Conservation (phyloP, 2,329 filamentous ascomycete species). For the Sporothrix sp. region DNA sequence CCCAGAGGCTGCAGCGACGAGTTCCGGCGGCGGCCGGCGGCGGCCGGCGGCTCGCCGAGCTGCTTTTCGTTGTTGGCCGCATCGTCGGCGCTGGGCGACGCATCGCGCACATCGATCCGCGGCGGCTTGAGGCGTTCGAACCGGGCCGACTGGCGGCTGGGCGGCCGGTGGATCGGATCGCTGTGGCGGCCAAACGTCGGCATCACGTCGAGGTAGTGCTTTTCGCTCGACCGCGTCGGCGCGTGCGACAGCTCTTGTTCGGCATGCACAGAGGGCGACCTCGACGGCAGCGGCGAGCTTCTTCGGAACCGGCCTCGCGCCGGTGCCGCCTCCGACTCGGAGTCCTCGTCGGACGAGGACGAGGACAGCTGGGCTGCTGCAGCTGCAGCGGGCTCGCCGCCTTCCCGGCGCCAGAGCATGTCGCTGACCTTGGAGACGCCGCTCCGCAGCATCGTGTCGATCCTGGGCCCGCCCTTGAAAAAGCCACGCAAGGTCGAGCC, state of each 20-base stretch:
- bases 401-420: slow-evolving; percentile 47
- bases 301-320: slow-evolving; percentile 26
- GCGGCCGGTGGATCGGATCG: slow-evolving; percentile 17
- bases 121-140: slow-evolving; percentile 42
- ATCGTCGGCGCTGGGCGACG: slow-evolving; percentile 29
- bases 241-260: slow-evolving; percentile 16
- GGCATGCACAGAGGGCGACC: slow-evolving; percentile 20
- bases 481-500: slow-evolving; percentile 6
- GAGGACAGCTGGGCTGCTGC: slow-evolving; percentile 25
- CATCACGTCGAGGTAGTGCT: slow-evolving; percentile 43
- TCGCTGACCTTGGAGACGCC: slow-evolving; percentile 48
- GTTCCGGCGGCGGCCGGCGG: not conserved
- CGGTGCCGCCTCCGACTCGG: slow-evolving; percentile 32
- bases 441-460: slow-evolving; percentile 60
- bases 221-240: slow-evolving; percentile 22
- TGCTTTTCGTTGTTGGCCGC: not conserved
- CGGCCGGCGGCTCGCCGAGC: not conserved
- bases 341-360: slow-evolving; percentile 33
- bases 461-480: slow-evolving; percentile 43
- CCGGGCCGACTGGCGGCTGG: slow-evolving; percentile 34
- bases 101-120: slow-evolving; percentile 36
- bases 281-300: slow-evolving; percentile 23
- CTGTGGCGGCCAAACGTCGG: slow-evolving; percentile 34
- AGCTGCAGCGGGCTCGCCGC: slow-evolving; percentile 15
- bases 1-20: not conserved